Conservation (phyloP, 352 stramenopile species). For the Pythium diclinum region DNA sequence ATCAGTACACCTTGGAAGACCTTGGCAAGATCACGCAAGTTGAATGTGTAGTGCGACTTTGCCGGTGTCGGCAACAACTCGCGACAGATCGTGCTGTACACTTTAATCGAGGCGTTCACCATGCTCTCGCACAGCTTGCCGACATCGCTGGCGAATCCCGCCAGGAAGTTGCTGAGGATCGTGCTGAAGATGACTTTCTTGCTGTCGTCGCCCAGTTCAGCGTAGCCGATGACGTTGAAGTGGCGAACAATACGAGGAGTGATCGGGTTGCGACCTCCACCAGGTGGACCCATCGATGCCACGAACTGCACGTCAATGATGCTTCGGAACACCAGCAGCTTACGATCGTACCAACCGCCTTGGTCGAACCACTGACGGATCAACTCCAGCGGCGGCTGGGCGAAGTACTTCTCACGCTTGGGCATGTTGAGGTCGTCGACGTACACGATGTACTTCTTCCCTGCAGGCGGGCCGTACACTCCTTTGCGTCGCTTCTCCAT, state of each 20-base stretch:
- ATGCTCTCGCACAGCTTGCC: constrained; percentile 57
- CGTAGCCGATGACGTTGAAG: constrained; percentile 93
- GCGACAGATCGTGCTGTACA: constrained; percentile 90
- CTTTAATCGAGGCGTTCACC: constrained; percentile 82
- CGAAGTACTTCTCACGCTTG: constrained; percentile 92
- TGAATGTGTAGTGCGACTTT: constrained; percentile 96
- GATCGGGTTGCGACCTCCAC: constrained; percentile 90
- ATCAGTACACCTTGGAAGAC: constrained; percentile 92
- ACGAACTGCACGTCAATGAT: constrained; percentile 90
- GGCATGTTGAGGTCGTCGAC: constrained; percentile 97
- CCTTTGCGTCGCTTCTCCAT: constrained; percentile 93
- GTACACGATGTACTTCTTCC: constrained; percentile 94
- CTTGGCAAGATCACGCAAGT: constrained; percentile 92
- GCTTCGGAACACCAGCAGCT: constrained; percentile 87
- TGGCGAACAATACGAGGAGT: constrained; percentile 89
- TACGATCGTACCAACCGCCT: constrained; percentile 93
- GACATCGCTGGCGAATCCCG: constrained; percentile 47
- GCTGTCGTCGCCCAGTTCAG: constrained; percentile 86
- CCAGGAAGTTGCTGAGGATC: constrained; percentile 89
- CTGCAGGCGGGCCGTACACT: constrained; percentile 87
- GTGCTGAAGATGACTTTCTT: constrained; percentile 92
- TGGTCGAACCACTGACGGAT: constrained; percentile 94
- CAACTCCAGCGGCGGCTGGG: constrained; percentile 93
- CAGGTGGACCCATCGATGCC: constrained; percentile 89
- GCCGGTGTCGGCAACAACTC: constrained; percentile 91